A percentile compares a stretch with the other conserved stretches of the same genome.
phyloP scores from a whole-genome alignment of 2,329 filamentous ascomycete species.

The Penicillium psychrosexuale region DNA sequence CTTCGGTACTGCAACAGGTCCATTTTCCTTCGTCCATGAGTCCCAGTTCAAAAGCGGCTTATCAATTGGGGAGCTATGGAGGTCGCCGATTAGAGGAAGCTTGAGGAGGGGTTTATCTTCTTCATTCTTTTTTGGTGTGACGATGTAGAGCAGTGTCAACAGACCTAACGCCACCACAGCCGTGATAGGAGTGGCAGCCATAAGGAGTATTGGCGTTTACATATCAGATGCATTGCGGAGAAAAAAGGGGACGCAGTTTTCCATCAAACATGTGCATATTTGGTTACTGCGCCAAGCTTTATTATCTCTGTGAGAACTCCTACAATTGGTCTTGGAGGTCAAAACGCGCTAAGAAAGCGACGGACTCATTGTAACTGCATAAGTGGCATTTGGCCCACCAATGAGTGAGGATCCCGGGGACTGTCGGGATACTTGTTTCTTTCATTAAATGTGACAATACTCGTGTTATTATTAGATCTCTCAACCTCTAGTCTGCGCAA shows the following conservation, averaged over 20 bases:
- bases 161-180: not conserved
- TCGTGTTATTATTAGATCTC: too few species aligned
- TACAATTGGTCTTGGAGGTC: not conserved
- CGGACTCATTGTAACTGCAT: not conserved
- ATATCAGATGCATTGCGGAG: not conserved
- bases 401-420: not conserved
- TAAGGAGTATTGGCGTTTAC: not conserved
- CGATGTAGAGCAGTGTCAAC: not conserved
- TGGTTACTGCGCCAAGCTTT: not conserved
- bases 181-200: not conserved
- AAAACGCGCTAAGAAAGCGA: not conserved
- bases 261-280: not conserved
- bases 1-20: conserved; percentile 31
- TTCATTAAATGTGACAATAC: too few species aligned
- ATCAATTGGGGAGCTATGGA: conserved; percentile 29
- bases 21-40: conserved; percentile 36
- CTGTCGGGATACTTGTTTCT: not conserved
- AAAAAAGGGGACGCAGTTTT: not conserved
- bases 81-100: conserved; percentile 32
- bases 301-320: not conserved
- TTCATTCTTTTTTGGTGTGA: not conserved
- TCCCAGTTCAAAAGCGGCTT: conserved; percentile 31
- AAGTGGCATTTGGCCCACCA: not conserved
- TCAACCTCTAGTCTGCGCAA: not conserved
- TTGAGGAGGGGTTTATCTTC: conserved; percentile 13